Percentiles rank a stretch among this genome's conserved stretches.
These are phyloP conservation scores for Yarrowia galli DNA, from an alignment of 1,139 yeast genomes.

Conservation along the genomic window DNA sequence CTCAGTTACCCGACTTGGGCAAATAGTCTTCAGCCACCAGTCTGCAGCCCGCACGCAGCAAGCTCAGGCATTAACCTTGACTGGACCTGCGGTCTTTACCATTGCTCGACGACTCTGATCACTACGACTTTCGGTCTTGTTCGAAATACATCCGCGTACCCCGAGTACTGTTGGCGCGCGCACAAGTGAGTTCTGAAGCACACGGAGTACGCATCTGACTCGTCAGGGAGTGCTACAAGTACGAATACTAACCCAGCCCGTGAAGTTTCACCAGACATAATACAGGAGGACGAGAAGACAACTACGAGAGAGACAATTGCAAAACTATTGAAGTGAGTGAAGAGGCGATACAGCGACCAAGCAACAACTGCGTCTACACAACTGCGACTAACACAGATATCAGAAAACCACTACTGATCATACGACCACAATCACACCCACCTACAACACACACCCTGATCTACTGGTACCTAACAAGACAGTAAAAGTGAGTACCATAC, in stretches of 20 bases:
- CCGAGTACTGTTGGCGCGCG: background rate
- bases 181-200: slow-evolving; percentile 1
- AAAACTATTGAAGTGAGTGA: too few relatives aligned
- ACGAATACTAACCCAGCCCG: slow-evolving; percentile 10
- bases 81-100: slow-evolving; percentile 28
- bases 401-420: background rate
- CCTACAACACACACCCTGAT: background rate
- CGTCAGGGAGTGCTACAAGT: too few relatives aligned
- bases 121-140: background rate
- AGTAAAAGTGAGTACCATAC: slow-evolving; percentile 16
- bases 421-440: background rate
- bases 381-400: too few relatives aligned
- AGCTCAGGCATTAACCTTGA: slow-evolving; percentile 33
- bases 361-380: too few relatives aligned
- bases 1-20: slow-evolving; percentile 24
- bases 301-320: too few relatives aligned
- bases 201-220: too few relatives aligned
- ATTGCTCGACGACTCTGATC: slow-evolving; percentile 25
- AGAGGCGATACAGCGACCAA: background rate
- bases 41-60: slow-evolving; percentile 25
- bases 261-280: background rate
- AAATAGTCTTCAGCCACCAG: slow-evolving; percentile 20
- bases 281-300: too few relatives aligned
- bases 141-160: background rate
- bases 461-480: background rate